Percentiles rank a stretch among this genome's conserved stretches.
phyloP scores from a whole-genome alignment of 768 basidiomycete species.

The Dictyophora rubrovolvata region DNA sequence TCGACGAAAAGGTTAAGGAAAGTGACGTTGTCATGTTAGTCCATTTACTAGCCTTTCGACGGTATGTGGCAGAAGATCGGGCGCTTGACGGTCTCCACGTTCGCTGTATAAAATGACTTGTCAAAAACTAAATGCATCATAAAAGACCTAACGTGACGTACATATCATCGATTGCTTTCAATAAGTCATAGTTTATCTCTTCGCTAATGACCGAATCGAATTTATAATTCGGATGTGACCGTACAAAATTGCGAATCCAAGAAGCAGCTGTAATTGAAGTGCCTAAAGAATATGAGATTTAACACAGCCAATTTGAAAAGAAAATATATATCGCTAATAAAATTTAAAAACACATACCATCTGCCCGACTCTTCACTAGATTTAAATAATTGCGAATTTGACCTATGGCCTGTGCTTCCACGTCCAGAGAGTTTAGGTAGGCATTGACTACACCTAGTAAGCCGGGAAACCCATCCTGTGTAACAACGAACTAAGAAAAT shows the following conservation, averaged over 20 bases:
- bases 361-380: slow-evolving; percentile 65
- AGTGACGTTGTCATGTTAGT: no score
- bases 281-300: slow-evolving; percentile 32
- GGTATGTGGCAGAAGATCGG: slow-evolving; percentile 56
- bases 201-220: slow-evolving; percentile 86
- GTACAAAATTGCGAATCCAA: slow-evolving; percentile 91
- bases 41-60: slow-evolving; percentile 28
- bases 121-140: background rate
- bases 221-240: slow-evolving; percentile 83
- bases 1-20: no score
- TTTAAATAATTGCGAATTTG: slow-evolving; percentile 72
- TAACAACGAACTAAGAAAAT: slow-evolving; percentile 8
- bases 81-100: slow-evolving; percentile 50
- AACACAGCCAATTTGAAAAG: background rate
- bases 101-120: slow-evolving; percentile 35
- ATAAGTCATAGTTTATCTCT: slow-evolving; percentile 90
- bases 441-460: slow-evolving; percentile 70
- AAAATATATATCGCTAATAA: background rate
- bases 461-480: slow-evolving; percentile 64
- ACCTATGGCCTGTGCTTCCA: slow-evolving; percentile 45
- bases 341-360: slow-evolving; percentile 42
- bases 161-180: slow-evolving; percentile 87
- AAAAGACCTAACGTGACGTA: slow-evolving; percentile 33
- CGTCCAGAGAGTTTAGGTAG: slow-evolving; percentile 81
- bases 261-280: slow-evolving; percentile 76